Base-by-base conservation (phyloP, 257 asterid genomes). In the Fraxinus cuspidata region DNA sequence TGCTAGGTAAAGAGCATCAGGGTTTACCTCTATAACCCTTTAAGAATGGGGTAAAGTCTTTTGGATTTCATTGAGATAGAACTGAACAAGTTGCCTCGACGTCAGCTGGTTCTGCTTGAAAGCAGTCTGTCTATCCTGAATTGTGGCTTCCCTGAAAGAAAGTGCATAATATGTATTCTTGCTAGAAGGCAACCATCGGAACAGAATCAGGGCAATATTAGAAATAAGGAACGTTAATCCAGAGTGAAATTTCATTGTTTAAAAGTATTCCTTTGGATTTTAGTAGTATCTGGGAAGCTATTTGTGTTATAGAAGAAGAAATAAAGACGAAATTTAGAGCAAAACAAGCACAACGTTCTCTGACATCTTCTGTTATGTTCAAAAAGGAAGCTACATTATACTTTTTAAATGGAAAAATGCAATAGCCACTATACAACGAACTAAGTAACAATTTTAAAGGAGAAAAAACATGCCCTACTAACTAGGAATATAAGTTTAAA, bases 21-120 rank as follows among this genome's bases (percentile, higher is more conserved):
- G 93, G 77, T 87, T 89, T 70, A 89, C 82, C 76, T 89, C 91
- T 35, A 85, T 89, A 4, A 89, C 86, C 25, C 84, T 73, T 85
- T 85, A 8, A 89, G 89, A 49, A 79, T 15, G 5, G 91, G 88
- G 42, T 87, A 87, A 5, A 84, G 81, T 25, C 37, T 73, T 73
- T 6, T 44, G 40, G 73, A 84, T 87, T 77, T 87, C 79, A 8
- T 63, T 37, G 0, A 87, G 81, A 80, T 89, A 85, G 71, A 83
- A 89, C 81, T 80, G 77, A 16, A 84, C 82, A 2, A 87, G 93
- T 34, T 85, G 75, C 53, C 79, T 82, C n/a, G 89, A 84, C 7
- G 84, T 87, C 0, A 89, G 79, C 32, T 75, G 71, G 38, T 84
- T 84, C 67, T 73, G 69, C 18, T 4, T 71, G 79, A 89, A 89